These are phyloP conservation scores for Colletotrichum acutatum DNA, from an alignment of 2,329 filamentous ascomycete genomes.

Conservation along the genomic window DNA sequence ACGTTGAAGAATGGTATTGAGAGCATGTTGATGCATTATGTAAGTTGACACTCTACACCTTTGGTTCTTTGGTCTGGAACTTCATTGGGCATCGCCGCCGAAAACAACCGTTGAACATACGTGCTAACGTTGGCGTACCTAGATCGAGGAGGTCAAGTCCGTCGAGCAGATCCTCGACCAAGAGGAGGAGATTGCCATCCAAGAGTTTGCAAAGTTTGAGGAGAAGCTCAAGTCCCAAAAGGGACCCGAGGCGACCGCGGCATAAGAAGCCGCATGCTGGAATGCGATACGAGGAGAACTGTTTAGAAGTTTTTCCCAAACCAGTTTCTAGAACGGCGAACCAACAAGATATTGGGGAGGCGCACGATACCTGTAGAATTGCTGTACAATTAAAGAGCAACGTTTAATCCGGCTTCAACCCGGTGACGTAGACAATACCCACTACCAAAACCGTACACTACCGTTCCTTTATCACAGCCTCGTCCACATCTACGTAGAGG, in stretches of 20 bases:
- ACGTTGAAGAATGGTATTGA: slow-evolving; percentile 98
- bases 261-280: not conserved
- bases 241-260: slow-evolving; percentile 40
- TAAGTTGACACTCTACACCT: slow-evolving; percentile 57
- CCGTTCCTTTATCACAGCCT: slow-evolving; percentile 6
- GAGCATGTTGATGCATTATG: slow-evolving; percentile 97
- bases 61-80: no score
- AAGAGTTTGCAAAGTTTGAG: slow-evolving; percentile 95
- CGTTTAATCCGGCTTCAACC: not conserved
- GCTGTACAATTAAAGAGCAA: slow-evolving; percentile 21
- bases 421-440: slow-evolving; percentile 26
- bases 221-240: slow-evolving; percentile 76
- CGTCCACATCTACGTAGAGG: not conserved
- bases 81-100: no score
- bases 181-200: slow-evolving; percentile 87
- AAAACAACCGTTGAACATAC: no score
- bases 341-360: not conserved
- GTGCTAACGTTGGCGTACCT: slow-evolving; percentile 44
- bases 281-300: not conserved
- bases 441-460: not conserved
- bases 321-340: not conserved
- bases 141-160: slow-evolving; percentile 96
- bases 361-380: slow-evolving; percentile 14
- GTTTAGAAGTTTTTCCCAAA: not conserved
- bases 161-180: slow-evolving; percentile 91